Evolutionary conservation across 1,139 yeast genomes (phyloP).

Genomic region (Trichomonascaceae sp.): DNA sequence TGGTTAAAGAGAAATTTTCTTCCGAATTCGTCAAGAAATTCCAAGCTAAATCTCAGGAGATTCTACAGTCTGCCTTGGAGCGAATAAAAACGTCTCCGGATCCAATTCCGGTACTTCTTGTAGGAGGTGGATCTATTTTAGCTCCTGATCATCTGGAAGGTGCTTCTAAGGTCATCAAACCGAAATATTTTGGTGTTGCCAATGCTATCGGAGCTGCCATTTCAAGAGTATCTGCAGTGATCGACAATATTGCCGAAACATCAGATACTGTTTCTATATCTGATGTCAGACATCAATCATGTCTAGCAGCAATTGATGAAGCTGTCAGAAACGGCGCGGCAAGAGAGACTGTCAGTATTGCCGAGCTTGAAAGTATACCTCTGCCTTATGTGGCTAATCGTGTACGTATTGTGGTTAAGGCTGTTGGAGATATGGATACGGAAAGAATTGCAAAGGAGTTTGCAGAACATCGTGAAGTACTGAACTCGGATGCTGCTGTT

Average conservation of each 20-base stretch:
- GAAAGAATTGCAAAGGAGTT: conserved; percentile 30
- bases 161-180: conserved; percentile 38
- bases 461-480: conserved; percentile 21
- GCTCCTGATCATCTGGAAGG: conserved; percentile 35
- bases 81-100: conserved; percentile 40
- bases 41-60: conserved; percentile 25
- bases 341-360: conserved; percentile 13
- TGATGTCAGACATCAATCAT: conserved; percentile 1
- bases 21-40: conserved; percentile 18
- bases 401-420: conserved; percentile 15
- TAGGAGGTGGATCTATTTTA: conserved; percentile 43
- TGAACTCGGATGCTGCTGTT: not conserved
- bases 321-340: conserved; percentile 17
- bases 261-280: conserved; percentile 9
- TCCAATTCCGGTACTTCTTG: conserved; percentile 38
- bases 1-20: conserved; percentile 13
- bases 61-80: conserved; percentile 36
- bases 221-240: conserved; percentile 34
- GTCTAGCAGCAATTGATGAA: conserved; percentile 9
- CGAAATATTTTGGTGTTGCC: conserved; percentile 38
- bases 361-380: conserved; percentile 17
- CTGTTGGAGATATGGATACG: conserved; percentile 18
- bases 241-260: conserved; percentile 14
- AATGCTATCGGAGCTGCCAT: conserved; percentile 46
- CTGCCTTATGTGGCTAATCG: conserved; percentile 17